These are phyloP conservation scores for Trichoderma guizhouense DNA, from an alignment of 2,329 filamentous ascomycete species.

Conservation along the genomic window DNA sequence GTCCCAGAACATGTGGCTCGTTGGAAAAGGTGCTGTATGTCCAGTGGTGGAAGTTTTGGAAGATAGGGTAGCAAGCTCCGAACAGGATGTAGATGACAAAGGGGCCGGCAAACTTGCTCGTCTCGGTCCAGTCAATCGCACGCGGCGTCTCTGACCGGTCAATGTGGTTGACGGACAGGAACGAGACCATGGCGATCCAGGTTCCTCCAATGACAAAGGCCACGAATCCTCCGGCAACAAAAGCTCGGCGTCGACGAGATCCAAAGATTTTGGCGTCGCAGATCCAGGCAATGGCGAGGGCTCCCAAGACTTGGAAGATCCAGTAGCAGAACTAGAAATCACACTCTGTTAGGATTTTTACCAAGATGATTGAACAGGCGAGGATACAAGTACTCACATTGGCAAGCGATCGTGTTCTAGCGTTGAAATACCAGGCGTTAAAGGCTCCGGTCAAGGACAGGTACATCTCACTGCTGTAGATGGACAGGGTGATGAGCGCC, in stretches of 20 bases:
- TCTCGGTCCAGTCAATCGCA: conserved; percentile 17
- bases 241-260: conserved; percentile 13
- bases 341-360: neutral
- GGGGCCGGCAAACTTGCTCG: conserved; percentile 10
- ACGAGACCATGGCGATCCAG: conserved; percentile 18
- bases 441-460: conserved; percentile 15
- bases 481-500: conserved; percentile 17
- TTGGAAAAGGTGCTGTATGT: conserved; percentile 18
- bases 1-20: conserved; percentile 16
- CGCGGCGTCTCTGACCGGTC: conserved; percentile 2
- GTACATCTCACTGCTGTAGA: conserved; percentile 18
- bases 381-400: neutral
- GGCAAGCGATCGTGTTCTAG: conserved; percentile 14
- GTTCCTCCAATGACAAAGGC: conserved; percentile 16
- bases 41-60: conserved; percentile 20
- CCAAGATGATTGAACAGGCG: fast-evolving
- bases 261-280: conserved; percentile 9
- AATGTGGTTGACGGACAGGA: conserved; percentile 15
- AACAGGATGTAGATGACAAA: conserved; percentile 20
- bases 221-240: neutral
- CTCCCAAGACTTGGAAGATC: conserved; percentile 17
- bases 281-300: conserved; percentile 14
- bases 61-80: conserved; percentile 16
- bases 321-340: conserved; percentile 12
- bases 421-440: conserved; percentile 15